Evolutionary conservation across 2,329 filamentous ascomycete genomes (phyloP).

Genomic region (Alternaria brassicae): DNA sequence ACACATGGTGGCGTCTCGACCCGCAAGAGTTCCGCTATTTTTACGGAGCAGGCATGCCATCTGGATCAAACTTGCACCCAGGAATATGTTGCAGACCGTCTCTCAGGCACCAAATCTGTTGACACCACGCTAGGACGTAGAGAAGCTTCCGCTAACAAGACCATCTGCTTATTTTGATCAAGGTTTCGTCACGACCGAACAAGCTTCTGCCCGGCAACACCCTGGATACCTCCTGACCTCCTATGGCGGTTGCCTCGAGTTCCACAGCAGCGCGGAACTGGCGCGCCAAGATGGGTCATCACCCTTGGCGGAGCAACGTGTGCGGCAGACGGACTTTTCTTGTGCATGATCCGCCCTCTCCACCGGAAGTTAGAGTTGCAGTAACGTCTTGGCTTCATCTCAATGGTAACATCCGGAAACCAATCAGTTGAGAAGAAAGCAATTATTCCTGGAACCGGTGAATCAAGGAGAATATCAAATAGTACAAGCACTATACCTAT

Average conservation of each 20-base stretch:
- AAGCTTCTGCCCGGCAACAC: slow-evolving; percentile 3
- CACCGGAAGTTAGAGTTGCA: slow-evolving; percentile 1
- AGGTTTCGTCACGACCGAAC: slow-evolving; percentile 13
- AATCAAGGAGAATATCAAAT: not conserved
- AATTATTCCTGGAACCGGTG: not conserved
- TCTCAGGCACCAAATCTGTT: not conserved
- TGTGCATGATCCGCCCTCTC: slow-evolving; percentile 23
- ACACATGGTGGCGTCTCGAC: not conserved
- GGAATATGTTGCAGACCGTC: not conserved
- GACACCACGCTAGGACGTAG: not conserved
- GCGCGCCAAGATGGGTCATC: slow-evolving; percentile 29
- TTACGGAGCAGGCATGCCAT: not conserved
- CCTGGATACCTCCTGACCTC: slow-evolving; percentile 8
- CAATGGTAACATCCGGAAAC: not conserved
- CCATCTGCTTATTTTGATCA: slow-evolving; percentile 25
- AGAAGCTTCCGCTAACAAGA: slow-evolving; percentile 8
- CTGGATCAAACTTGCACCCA: not conserved
- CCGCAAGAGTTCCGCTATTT: not conserved
- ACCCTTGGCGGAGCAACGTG: slow-evolving; percentile 26
- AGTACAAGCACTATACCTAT: not conserved
- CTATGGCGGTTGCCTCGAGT: slow-evolving; percentile 2
- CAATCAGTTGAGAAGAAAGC: not conserved
- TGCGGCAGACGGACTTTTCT: slow-evolving; percentile 13
- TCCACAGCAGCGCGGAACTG: slow-evolving; percentile 17
- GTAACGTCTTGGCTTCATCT: slow-evolving; percentile 5